These are phyloP conservation scores for Clavispora carvajalis DNA, from an alignment of 805 yeast genomes.

Conservation along the genomic window DNA sequence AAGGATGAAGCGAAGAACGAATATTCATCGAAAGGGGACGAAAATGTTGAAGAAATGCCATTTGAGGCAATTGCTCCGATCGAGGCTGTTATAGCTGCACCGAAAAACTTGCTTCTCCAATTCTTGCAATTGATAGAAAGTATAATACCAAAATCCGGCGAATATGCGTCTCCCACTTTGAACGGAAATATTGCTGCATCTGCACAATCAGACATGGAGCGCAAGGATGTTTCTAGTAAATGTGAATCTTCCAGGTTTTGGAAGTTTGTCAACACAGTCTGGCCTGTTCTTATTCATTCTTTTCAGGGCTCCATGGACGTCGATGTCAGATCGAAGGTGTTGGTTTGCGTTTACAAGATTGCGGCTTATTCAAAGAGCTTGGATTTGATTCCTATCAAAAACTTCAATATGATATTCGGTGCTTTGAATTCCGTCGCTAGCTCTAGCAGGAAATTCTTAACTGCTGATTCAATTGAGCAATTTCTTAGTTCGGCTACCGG, in stretches of 20 bases:
- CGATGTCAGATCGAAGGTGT: conserved; percentile 52
- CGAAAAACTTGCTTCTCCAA: conserved; percentile 56
- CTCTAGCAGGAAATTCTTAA: conserved; percentile 35
- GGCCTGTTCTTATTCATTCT: conserved; percentile 53
- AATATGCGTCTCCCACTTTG: background rate
- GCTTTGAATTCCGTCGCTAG: conserved; percentile 57
- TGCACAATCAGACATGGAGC: conserved; percentile 5
- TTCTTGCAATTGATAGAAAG: conserved; percentile 52
- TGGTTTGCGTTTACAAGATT: conserved; percentile 51
- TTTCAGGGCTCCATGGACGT: conserved; percentile 71
- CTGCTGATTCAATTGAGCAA: background rate
- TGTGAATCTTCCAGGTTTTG: conserved; percentile 14
- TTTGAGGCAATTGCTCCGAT: conserved; percentile 35
- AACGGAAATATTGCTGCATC: background rate
- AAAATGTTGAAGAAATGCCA: background rate
- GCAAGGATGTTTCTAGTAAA: conserved; percentile 25
- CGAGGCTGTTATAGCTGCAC: conserved; percentile 69
- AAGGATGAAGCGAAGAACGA: conserved; percentile 17
- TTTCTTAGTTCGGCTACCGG: background rate
- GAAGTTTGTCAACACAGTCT: conserved; percentile 40
- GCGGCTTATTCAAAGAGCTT: conserved; percentile 34
- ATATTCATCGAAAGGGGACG: conserved; percentile 1
- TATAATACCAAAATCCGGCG: conserved; percentile 45
- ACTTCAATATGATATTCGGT: conserved; percentile 35
- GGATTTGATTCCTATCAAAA: conserved; percentile 26